Conservation (phyloP, 148 eudicot species). For the Rhododendron molle region DNA sequence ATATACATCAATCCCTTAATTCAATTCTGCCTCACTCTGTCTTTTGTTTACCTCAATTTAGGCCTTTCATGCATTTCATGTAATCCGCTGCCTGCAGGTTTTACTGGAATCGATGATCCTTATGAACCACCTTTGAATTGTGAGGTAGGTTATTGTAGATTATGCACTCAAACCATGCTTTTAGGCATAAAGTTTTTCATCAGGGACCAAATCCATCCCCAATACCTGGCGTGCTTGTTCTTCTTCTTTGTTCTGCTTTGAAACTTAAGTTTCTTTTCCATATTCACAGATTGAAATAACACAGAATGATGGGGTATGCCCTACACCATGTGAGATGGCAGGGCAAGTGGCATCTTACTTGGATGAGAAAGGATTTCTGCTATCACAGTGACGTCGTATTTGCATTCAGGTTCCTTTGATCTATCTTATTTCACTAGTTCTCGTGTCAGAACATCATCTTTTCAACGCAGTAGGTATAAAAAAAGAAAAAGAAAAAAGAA, state of each 20-base stretch:
- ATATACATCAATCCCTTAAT: neutral
- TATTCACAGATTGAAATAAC: constrained; percentile 58
- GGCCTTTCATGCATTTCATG: neutral
- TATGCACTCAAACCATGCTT: neutral
- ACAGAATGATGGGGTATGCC: constrained; percentile 50
- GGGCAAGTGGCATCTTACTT: constrained; percentile 71
- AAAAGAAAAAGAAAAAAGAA: neutral
- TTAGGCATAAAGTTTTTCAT: neutral
- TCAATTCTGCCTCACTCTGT: neutral
- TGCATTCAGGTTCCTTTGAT: neutral
- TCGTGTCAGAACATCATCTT: neutral
- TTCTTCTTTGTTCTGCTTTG: neutral
- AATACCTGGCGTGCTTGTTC: neutral
- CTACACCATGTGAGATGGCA: constrained; percentile 71
- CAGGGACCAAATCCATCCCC: neutral
- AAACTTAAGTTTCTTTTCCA: neutral
- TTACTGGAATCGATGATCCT: constrained; percentile 97
- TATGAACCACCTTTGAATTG: constrained; percentile 79
- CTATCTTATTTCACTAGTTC: neutral
- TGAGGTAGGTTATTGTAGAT: constrained; percentile 50
- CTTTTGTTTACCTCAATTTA: neutral
- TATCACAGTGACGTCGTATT: constrained; percentile 24
- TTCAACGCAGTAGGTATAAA: neutral
- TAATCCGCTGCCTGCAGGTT: constrained; percentile 43
- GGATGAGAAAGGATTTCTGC: constrained; percentile 63